Evolutionary conservation across 2,329 filamentous ascomycete genomes (phyloP), one percentile per base, ranked within the genome.

Genomic region (Colletotrichum cuscutae): DNA sequence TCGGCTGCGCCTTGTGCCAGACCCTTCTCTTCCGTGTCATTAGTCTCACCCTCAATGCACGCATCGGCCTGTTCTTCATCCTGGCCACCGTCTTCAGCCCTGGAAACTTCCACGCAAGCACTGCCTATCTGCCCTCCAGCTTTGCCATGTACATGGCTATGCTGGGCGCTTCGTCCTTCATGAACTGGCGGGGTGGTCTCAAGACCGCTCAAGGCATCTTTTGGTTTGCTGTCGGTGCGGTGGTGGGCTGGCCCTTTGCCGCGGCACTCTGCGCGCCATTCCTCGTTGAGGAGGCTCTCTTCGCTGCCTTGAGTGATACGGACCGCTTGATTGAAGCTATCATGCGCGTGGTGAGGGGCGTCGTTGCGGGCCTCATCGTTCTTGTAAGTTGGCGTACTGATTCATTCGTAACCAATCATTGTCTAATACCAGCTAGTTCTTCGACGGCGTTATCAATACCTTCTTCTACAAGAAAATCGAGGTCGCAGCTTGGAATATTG

Each of bases 71-170:
- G 5, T 90, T 98, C 79, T 98, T 97, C 82, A 84, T 98, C 72
- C 86, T 96, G 74, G 90, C 93, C 56, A 91, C 93, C 72, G 85
- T 94, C 62, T 91, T 92, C 71, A 97, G 93, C 74, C 94, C 97
- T 0, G 97, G 97, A 56, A 97, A 98, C 88, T 98, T 98, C 80
- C 95, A 98, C 82, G 93, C 97, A 5, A 95, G 94, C 70, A 89
- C 93, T 1, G 91, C 96, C 6, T 98, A 94, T 79, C 86, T 99
- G 5, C 97, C 97, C 0, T 98, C 95, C 9, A 98, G 93, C 81
- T 99, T 99, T 79, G 93, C 97, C 79, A 99, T 99, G 97, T 98
- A 97, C 81, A 94, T 92, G 72, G 92, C 91, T 15, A 97, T 97
- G 88, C 86, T 98, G 8, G 97, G 95, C 12, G 90, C 95, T 68